These are phyloP conservation scores for Cichorium intybus DNA, from an alignment of 140 eudicot species.

Conservation along the genomic window DNA sequence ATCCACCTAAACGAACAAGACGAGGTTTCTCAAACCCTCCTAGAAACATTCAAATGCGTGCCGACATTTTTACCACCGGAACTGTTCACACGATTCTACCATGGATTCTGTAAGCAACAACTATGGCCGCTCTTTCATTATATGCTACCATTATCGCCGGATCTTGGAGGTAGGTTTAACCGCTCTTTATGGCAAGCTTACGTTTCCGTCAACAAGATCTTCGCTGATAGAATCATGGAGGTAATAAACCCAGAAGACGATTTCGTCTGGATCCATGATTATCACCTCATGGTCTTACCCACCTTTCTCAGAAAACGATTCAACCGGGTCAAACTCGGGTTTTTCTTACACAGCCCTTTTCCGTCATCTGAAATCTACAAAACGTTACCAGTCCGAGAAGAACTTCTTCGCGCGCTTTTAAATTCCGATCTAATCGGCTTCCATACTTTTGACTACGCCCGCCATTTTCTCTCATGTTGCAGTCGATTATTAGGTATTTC, in stretches of 20 bases:
- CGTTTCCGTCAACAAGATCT: constrained; percentile 78
- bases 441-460: constrained; percentile 81
- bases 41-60: constrained; percentile 70
- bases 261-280: constrained; percentile 87
- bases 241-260: constrained; percentile 87
- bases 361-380: constrained; percentile 79
- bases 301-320: constrained; percentile 76
- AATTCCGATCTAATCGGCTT: constrained; percentile 84
- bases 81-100: constrained; percentile 60
- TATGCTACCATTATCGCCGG: constrained; percentile 81
- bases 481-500: constrained; percentile 72
- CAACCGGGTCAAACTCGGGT: constrained; percentile 78
- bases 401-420: constrained; percentile 63
- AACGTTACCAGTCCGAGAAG: constrained; percentile 77
- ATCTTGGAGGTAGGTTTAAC: constrained; percentile 78
- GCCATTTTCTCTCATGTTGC: constrained; percentile 82
- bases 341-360: constrained; percentile 79
- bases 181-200: constrained; percentile 86
- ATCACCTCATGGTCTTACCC: constrained; percentile 83
- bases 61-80: constrained; percentile 74
- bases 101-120: constrained; percentile 85
- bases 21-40: constrained; percentile 71
- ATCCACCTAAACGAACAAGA: constrained; percentile 75
- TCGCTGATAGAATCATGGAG: constrained; percentile 89
- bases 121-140: constrained; percentile 88